Evolutionary conservation across 805 yeast genomes (phyloP).

Genomic region (Yarrowia deformans): DNA sequence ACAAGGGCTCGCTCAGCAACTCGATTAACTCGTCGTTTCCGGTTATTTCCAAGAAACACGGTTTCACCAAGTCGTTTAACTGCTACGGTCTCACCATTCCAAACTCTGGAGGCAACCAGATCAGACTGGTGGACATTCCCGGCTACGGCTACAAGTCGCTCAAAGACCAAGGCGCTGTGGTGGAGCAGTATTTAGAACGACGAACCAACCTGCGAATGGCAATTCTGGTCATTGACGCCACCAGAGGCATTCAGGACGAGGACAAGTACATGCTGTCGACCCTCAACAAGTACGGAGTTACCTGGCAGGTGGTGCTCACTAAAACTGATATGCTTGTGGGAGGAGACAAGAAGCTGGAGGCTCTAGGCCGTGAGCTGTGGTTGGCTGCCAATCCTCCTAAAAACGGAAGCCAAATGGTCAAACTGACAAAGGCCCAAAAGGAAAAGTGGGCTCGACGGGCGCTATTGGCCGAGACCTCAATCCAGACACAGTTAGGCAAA

Average conservation of each 20-base stretch:
- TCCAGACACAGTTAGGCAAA: slow-evolving; percentile 29
- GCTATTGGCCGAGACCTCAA: slow-evolving; percentile 36
- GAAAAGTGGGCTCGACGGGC: slow-evolving; percentile 37
- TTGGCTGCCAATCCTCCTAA: slow-evolving; percentile 17
- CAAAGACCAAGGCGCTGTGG: slow-evolving; percentile 70
- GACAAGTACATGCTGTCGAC: slow-evolving; percentile 63
- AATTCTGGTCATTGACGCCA: slow-evolving; percentile 67
- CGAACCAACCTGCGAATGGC: slow-evolving; percentile 64
- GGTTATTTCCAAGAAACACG: slow-evolving; percentile 53
- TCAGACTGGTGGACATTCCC: slow-evolving; percentile 82
- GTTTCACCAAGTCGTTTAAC: slow-evolving; percentile 71
- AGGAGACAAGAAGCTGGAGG: slow-evolving; percentile 31
- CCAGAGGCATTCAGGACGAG: slow-evolving; percentile 63
- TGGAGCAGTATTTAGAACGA: slow-evolving; percentile 65
- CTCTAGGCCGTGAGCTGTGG: slow-evolving; percentile 28
- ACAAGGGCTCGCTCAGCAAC: slow-evolving; percentile 45
- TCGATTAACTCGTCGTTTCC: slow-evolving; percentile 54
- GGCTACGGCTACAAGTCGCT: slow-evolving; percentile 85
- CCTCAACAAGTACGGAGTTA: slow-evolving; percentile 62
- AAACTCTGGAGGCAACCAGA: slow-evolving; percentile 61
- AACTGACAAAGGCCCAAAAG: slow-evolving; percentile 1
- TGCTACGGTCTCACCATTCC: slow-evolving; percentile 55
- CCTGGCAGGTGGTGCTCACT: slow-evolving; percentile 78
- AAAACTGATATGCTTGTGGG: slow-evolving; percentile 68
- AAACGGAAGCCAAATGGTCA: neutral